Evolutionary conservation across 768 basidiomycete species (phyloP).

Genomic region (Panaeolus papilionaceus): DNA sequence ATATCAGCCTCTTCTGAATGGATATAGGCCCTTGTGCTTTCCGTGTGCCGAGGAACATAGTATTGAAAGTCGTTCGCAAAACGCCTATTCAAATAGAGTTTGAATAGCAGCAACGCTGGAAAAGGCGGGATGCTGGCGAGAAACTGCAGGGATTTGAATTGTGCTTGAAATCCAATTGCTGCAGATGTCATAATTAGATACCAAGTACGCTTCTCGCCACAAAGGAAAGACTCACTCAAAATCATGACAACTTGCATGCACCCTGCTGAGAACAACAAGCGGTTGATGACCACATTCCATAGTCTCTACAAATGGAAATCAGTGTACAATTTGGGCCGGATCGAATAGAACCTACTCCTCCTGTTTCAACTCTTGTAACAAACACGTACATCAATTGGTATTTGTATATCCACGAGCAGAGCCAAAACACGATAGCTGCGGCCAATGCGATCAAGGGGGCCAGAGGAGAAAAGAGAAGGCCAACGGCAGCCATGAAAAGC

Average conservation of each 20-base stretch:
- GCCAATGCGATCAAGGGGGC: slow-evolving; percentile 81
- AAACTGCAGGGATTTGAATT: slow-evolving; percentile 64
- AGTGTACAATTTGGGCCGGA: slow-evolving; percentile 2
- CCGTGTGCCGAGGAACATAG: slow-evolving; percentile 71
- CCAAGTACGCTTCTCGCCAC: background rate
- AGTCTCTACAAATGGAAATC: slow-evolving; percentile 52
- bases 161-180: slow-evolving; percentile 76
- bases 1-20: slow-evolving; percentile 68
- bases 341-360: slow-evolving; percentile 60
- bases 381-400: slow-evolving; percentile 89
- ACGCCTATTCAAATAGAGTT: slow-evolving; percentile 65
- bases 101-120: slow-evolving; percentile 71
- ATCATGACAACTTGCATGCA: slow-evolving; percentile 80
- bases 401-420: slow-evolving; percentile 77
- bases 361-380: slow-evolving; percentile 78
- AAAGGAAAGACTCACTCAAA: slow-evolving; percentile 61
- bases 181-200: slow-evolving; percentile 7
- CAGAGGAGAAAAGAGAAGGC: slow-evolving; percentile 82
- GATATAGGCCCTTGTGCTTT: slow-evolving; percentile 63
- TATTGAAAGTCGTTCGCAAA: slow-evolving; percentile 70
- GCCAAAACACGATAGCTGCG: slow-evolving; percentile 77
- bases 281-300: slow-evolving; percentile 84
- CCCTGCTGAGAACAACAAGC: slow-evolving; percentile 66
- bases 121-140: slow-evolving; percentile 75
- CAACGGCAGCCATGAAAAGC: slow-evolving; percentile 80